Conservation (phyloP, 495 filamentous ascomycete species). For the Venustampulla echinocandica region DNA sequence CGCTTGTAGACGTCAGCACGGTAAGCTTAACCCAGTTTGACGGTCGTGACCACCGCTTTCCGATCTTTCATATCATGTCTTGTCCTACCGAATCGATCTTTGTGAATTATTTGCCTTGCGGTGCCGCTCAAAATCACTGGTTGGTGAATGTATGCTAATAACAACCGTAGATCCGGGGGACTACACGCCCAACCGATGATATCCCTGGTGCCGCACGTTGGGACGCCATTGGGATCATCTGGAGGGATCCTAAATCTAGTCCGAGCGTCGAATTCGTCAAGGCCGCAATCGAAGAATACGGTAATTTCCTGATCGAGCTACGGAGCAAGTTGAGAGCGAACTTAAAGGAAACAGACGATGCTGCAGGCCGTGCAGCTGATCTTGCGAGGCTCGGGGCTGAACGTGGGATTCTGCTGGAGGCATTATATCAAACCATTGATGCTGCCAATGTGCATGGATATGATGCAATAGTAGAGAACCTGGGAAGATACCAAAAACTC, state of each 20-base stretch:
- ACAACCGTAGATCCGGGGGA: slow-evolving; percentile 14
- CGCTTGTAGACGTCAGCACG: slow-evolving; percentile 13
- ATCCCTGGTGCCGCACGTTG: slow-evolving; percentile 16
- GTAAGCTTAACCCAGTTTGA: slow-evolving; percentile 12
- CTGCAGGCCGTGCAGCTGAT: slow-evolving; percentile 9
- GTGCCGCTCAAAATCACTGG: no score
- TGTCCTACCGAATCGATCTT: no score
- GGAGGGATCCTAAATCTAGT: slow-evolving; percentile 19
- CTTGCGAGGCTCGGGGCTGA: slow-evolving; percentile 14
- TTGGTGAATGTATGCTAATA: slow-evolving; percentile 1
- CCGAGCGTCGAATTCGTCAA: slow-evolving; percentile 18
- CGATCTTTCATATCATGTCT: neutral
- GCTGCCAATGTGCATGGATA: slow-evolving; percentile 50
- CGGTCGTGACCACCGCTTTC: neutral
- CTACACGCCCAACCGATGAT: slow-evolving; percentile 13
- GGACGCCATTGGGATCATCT: slow-evolving; percentile 26
- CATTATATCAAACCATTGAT: slow-evolving; percentile 26
- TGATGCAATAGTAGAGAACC: slow-evolving; percentile 51
- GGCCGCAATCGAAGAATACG: slow-evolving; percentile 23
- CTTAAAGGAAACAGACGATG: slow-evolving; percentile 17
- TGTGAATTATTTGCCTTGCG: no score
- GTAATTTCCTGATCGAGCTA: slow-evolving; percentile 20
- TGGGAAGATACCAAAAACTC: slow-evolving; percentile 32
- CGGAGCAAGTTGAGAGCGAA: slow-evolving; percentile 22
- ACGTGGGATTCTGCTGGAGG: slow-evolving; percentile 13